Conservation (phyloP, 2,329 filamentous ascomycete species). For the Xylariaceae sp. region DNA sequence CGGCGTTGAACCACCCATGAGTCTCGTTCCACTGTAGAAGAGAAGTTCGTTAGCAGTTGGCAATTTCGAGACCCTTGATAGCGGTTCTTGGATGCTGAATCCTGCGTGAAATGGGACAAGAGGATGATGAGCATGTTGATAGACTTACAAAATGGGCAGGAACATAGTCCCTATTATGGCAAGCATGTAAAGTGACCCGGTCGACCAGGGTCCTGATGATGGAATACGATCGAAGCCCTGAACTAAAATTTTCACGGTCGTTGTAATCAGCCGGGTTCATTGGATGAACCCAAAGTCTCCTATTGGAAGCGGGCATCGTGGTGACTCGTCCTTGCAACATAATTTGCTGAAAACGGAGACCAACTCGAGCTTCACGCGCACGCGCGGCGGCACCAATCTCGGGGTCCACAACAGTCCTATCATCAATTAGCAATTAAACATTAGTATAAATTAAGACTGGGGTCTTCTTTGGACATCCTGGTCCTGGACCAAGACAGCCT, state of each 20-base stretch:
- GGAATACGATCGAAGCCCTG: neutral
- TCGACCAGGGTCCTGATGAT: neutral
- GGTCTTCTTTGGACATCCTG: too few species aligned
- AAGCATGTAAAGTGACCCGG: neutral
- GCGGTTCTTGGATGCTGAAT: neutral
- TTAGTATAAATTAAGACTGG: neutral
- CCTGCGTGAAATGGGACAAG: too few species aligned
- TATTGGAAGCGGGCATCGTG: neutral
- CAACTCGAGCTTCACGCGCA: neutral
- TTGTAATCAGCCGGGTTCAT: neutral
- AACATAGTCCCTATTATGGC: neutral
- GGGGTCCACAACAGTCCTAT: neutral
- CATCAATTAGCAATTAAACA: neutral
- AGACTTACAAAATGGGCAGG: neutral
- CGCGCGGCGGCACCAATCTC: neutral
- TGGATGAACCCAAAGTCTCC: neutral
- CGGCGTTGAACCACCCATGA: neutral
- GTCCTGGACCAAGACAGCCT: neutral
- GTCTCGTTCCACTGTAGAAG: neutral
- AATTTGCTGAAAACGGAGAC: neutral
- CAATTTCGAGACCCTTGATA: neutral
- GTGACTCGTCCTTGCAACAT: neutral
- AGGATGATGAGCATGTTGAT: neutral
- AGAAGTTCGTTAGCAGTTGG: neutral
- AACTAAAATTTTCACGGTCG: neutral